Conservation (phyloP, 1,139 yeast species). For the Candida sp. region DNA sequence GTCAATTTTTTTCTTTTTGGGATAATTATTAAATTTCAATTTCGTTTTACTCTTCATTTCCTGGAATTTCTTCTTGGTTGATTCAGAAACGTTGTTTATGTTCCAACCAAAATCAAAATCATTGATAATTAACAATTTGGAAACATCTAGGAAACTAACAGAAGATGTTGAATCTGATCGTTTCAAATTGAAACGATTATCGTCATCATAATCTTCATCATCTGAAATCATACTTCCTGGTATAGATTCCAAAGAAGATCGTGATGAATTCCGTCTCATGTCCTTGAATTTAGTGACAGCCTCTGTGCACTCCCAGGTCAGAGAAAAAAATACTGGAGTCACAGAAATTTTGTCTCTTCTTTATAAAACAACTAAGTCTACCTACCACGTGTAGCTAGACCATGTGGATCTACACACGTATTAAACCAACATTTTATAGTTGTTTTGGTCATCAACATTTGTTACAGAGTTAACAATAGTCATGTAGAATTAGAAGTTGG, state of each 20-base stretch:
- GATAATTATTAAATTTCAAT: conserved; percentile 23
- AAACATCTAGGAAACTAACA: conserved; percentile 34
- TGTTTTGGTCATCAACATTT: no score
- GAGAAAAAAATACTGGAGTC: no score
- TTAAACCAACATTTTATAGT: no score
- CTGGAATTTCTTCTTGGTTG: conserved; percentile 29
- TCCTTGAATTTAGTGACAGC: no score
- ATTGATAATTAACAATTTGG: conserved; percentile 33
- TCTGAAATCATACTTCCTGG: conserved; percentile 1
- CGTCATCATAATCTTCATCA: background rate
- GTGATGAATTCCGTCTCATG: background rate
- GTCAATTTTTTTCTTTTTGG: conserved; percentile 19
- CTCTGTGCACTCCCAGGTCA: no score
- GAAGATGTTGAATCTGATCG: conserved; percentile 34
- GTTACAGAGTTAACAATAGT: no score
- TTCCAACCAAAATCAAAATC: conserved; percentile 47
- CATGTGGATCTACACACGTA: background rate
- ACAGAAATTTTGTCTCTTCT: no score
- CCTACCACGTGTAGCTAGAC: background rate
- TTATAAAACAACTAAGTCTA: background rate
- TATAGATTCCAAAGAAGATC: background rate
- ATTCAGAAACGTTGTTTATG: conserved; percentile 32
- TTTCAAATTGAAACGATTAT: background rate
- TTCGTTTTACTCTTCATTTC: conserved; percentile 37
- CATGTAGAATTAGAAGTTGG: no score